Base-by-base conservation (phyloP, 2,329 filamentous ascomycete genomes). In the Chlorencoelia australis region DNA sequence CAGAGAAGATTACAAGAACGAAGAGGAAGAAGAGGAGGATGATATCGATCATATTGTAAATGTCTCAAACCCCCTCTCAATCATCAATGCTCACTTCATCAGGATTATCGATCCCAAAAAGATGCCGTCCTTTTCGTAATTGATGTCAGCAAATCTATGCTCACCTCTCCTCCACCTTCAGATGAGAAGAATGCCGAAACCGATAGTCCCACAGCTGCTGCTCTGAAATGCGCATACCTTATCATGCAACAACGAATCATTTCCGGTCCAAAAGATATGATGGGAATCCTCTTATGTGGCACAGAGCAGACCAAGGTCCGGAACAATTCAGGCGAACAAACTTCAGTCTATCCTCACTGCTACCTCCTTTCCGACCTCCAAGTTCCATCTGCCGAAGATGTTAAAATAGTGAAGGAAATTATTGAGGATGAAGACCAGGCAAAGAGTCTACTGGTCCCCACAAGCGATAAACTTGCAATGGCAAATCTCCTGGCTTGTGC, bases 181-280 rank as follows among this genome's bases (percentile, higher is more conserved):
- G 69, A 73, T 42, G 72, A 78, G 33, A 94, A 84, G 61, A 89
- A 87, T 58, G 74, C 77, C 28, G 81, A 84, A 46, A 76, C 68
- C 39, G 84, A 89, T 52, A 88, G 82, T 29, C 78, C 89, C 4
- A 69, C 86, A 1, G 71, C 80, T 35, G 88, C 89, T 11, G 88
- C 91, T 4, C 63, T 98, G 33, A 94, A 94, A 68, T 95, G 86
- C 52, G 91, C 89, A 40, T 94, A 94, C 54, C 77, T 86, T 54
- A 68, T 98, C 35, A 95, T 98, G 85, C 86, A 96, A 62, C 89
- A 96, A 63, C 85, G 91, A 50, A 96, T 98, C 59, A 96, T 98
- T 51, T 89, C 89, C 3, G 89, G 88, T 43, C 91, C 91, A 2
- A 88, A 81, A 54, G 91, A 98, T 44, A 93, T 95, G 84, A 95